Evolutionary conservation across 192 early-diverging fungal species (phyloP), one percentile per base, ranked within the genome.

Genomic region (Cladochytrium replicatum): DNA sequence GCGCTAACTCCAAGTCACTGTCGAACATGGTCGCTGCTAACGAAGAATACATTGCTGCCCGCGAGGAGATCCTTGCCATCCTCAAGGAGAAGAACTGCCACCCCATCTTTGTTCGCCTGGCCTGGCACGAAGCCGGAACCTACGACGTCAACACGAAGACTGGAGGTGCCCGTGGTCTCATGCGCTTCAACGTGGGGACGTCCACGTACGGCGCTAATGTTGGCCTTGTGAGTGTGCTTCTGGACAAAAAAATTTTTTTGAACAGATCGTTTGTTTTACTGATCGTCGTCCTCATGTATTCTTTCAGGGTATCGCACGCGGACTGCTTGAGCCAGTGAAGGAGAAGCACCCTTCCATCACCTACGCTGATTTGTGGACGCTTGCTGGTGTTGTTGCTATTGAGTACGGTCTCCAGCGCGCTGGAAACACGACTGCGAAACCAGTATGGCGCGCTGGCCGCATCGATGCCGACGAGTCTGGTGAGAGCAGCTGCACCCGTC

Each of bases 361-460:
- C 27, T 80, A 86, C 58, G 83, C 78, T 32, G 84, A 86, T 65
- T 58, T 86, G 50, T 86, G 84, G 84, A 83, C 84, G 27, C 55
- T 87, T 19, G 81, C 82, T 25, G 85, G 82, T 28, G 70, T 69
- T 43, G 71, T 75, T 38, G 82, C 82, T n/a, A 68, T 87, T 60
- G 72, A 87, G 55, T 41, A 52, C 19, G 67, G 72, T 58, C 68
- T 19, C 17, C 6, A 32, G 6, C 17, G 28, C 6, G 39, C 47
- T 26, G 22, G 22, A 34, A 8, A 17, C 2, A 2, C 19, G 22
- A 24, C 29, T 39, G n/a, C 22, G 24, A 11, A 44, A 27, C 11
- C 30, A 17, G n/a, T 25, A 29, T 17, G 3, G 22, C 53, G 55
- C 25, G 40, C 19, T 28, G 34, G 52, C n/a, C 65, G 71, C 9